Evolutionary conservation across 2,329 filamentous ascomycete species (phyloP), one percentile per base, ranked within the genome.

Genomic region (Tricladium varicosporioides): DNA sequence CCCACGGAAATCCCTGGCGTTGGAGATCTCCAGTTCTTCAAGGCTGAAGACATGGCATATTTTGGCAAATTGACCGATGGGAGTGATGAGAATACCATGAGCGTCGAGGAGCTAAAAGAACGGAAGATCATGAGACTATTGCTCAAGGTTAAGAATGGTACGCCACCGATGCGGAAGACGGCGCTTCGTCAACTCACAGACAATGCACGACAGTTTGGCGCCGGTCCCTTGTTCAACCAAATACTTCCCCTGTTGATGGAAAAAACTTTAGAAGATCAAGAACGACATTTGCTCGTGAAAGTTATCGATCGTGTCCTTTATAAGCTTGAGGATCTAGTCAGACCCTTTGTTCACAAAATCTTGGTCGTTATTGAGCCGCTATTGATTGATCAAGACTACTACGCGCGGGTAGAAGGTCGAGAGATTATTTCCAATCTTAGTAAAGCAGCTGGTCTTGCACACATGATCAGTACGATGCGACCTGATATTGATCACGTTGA

Each of bases 391-490:
- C 94, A 99, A 76, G 95, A 99, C 75, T 99, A 99, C 76, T 99
- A 99, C 73, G 94, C 95, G 44, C 88, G 94, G 72, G 94, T 99
- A 5, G 94, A 99, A 74, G 94, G 94, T 74, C 91, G 94, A 65
- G 94, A 99, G 73, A 99, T 99, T 67, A 99, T 99, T 67, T 97
- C 93, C 54, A 99, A 99, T 72, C 84, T 99, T 50, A 90, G 89
- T 71, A 99, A 99, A 75, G 94, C 94, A 19, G 94, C 95, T 60
- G 95, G 94, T 71, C 83, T 99, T 54, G 94, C 94, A 15, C 94
- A 95, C 66, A 99, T 99, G 94, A 99, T 99, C 72, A 96, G 92
- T 75, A 96, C 92, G 8, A 99, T 99, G 94, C 84, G 94, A 69
- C 95, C 94, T 0, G 94, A 99, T 82, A 96, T 99, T 64, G 94